phyloP scores from a whole-genome alignment of 2,329 filamentous ascomycete genomes.

The Lecanicillium sp. region DNA sequence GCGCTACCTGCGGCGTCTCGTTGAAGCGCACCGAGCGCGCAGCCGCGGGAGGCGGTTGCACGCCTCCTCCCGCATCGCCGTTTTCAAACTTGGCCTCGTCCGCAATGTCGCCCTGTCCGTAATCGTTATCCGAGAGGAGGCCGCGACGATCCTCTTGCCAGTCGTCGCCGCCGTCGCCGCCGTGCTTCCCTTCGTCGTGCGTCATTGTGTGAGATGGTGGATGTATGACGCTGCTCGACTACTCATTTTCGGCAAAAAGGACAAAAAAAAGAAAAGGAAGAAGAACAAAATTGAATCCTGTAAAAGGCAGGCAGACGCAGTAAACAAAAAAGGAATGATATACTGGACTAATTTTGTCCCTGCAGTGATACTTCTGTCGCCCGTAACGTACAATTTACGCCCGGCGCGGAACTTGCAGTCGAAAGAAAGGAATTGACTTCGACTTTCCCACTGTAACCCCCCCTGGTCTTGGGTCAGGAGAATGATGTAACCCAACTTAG shows the following conservation, averaged over 20 bases:
- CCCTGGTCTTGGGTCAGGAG: too few relatives aligned
- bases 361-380: too few relatives aligned
- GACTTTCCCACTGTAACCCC: too few relatives aligned
- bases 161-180: constrained; percentile 6
- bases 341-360: too few relatives aligned
- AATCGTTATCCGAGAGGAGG: constrained; percentile 15
- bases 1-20: constrained; percentile 37
- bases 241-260: constrained; percentile 7
- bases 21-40: constrained; percentile 61
- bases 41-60: background rate
- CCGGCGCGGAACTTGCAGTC: too few relatives aligned
- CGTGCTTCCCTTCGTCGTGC: constrained; percentile 8
- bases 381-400: too few relatives aligned
- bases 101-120: constrained; percentile 8
- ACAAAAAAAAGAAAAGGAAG: background rate
- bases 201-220: constrained; percentile 8
- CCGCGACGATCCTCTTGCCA: constrained; percentile 15
- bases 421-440: too few relatives aligned
- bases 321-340: background rate
- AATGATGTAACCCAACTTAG: too few relatives aligned
- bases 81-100: too few relatives aligned
- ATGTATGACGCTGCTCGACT: constrained; percentile 4
- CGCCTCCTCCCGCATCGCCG: background rate
- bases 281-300: background rate
- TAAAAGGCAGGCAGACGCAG: background rate